Conservation (phyloP, 352 stramenopile species). For the Globisporangium camurandrum region DNA sequence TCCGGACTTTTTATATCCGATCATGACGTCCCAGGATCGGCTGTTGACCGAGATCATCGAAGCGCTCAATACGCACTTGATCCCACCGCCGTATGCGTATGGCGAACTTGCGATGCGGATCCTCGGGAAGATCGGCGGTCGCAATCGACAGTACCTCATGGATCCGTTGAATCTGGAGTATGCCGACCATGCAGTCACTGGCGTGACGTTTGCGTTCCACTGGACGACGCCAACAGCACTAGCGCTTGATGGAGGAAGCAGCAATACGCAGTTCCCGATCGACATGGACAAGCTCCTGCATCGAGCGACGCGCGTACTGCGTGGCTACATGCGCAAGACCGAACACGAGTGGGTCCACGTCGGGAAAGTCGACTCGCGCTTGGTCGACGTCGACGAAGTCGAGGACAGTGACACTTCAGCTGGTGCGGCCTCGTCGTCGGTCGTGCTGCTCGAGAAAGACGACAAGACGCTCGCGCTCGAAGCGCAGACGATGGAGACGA, state of each 20-base stretch:
- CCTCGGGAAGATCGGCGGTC: constrained; percentile 95
- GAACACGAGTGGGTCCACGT: constrained; percentile 40
- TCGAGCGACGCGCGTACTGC: constrained; percentile 42
- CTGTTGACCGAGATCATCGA: constrained; percentile 93
- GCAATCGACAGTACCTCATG: constrained; percentile 87
- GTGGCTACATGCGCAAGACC: constrained; percentile 49
- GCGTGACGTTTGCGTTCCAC: constrained; percentile 44
- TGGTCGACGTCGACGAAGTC: constrained; percentile 58
- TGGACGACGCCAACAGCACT: too few relatives aligned
- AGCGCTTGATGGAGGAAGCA: constrained; percentile 11
- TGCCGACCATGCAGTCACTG: constrained; percentile 30
- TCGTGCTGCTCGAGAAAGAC: constrained; percentile 77
- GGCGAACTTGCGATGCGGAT: constrained; percentile 94
- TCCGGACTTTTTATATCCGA: constrained; percentile 93
- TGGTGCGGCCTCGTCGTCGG: constrained; percentile 18
- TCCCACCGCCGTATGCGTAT: constrained; percentile 96
- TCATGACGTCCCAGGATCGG: constrained; percentile 87
- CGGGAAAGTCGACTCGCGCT: constrained; percentile 47
- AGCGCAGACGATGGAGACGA: constrained; percentile 49
- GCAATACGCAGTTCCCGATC: constrained; percentile 23
- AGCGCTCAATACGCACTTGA: constrained; percentile 92
- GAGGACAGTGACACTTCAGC: constrained; percentile 58
- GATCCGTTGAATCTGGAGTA: constrained; percentile 67
- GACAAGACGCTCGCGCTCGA: constrained; percentile 79
- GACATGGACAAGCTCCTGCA: constrained; percentile 53